Conservation (phyloP, 495 filamentous ascomycete species). For the Lasiosphaeria hispida region DNA sequence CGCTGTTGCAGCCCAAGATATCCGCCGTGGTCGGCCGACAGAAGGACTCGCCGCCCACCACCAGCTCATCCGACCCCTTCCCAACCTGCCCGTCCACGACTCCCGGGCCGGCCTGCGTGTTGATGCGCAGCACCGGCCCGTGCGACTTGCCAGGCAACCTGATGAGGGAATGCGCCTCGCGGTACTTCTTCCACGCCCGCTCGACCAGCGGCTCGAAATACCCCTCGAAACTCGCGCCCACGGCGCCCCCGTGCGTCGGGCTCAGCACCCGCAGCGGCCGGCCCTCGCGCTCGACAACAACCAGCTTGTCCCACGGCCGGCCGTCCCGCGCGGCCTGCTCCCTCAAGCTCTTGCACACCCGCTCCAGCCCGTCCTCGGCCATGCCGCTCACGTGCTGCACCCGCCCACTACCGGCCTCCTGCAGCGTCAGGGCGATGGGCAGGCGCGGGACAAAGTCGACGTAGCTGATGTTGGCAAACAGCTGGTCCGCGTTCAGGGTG, state of each 20-base stretch:
- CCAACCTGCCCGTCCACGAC: slow-evolving; percentile 26
- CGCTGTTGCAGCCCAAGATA: slow-evolving; percentile 70
- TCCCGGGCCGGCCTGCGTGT: slow-evolving; percentile 42
- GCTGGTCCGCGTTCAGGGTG: slow-evolving; percentile 64
- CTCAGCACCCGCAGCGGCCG: slow-evolving; percentile 54
- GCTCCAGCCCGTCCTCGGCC: slow-evolving; percentile 56
- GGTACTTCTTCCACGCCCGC: slow-evolving; percentile 52
- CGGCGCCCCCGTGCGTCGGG: slow-evolving; percentile 62
- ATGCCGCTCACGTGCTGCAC: slow-evolving; percentile 62
- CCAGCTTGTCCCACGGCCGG: slow-evolving; percentile 64
- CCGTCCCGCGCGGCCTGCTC: slow-evolving; percentile 56
- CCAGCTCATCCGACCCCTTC: slow-evolving; percentile 18
- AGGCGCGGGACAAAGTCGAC: slow-evolving; percentile 70
- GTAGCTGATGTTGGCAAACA: slow-evolving; percentile 77
- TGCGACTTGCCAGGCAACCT: neutral
- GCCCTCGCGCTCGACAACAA: slow-evolving; percentile 54
- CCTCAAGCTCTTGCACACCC: slow-evolving; percentile 51
- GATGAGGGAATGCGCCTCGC: slow-evolving; percentile 6
- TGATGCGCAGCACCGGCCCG: slow-evolving; percentile 25
- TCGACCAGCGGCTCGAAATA: slow-evolving; percentile 68
- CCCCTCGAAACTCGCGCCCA: slow-evolving; percentile 55
- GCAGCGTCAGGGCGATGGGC: slow-evolving; percentile 63
- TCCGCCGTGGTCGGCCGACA: slow-evolving; percentile 58
- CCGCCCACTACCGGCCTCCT: slow-evolving; percentile 44
- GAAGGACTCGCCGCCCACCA: slow-evolving; percentile 52